These are phyloP conservation scores for Ogataea nonfermentans DNA, from an alignment of 805 yeast species.

Conservation along the genomic window DNA sequence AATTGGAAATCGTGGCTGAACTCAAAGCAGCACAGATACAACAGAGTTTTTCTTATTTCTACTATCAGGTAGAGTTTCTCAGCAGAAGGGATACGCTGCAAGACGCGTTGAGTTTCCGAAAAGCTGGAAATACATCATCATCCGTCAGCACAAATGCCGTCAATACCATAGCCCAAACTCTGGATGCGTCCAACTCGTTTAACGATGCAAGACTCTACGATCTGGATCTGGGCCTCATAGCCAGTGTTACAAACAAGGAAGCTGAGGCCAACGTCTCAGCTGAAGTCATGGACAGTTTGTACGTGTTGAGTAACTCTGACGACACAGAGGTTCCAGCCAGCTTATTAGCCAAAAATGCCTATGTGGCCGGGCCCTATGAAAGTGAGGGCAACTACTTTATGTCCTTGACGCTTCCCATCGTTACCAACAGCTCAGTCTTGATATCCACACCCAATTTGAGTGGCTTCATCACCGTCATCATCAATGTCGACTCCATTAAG, in stretches of 20 bases:
- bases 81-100: constrained; percentile 61
- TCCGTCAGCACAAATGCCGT: constrained; percentile 46
- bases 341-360: constrained; percentile 43
- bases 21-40: constrained; percentile 75
- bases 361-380: constrained; percentile 63
- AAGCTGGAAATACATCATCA: constrained; percentile 68
- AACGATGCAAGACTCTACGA: constrained; percentile 69
- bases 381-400: constrained; percentile 50
- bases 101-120: constrained; percentile 55
- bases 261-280: constrained; percentile 30
- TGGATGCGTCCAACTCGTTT: constrained; percentile 61
- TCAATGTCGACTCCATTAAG: constrained; percentile 44
- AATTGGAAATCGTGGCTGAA: constrained; percentile 75
- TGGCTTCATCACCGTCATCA: constrained; percentile 67
- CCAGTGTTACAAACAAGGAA: constrained; percentile 38
- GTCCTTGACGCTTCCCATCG: constrained; percentile 78
- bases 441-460: constrained; percentile 55
- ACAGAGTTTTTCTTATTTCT: constrained; percentile 61
- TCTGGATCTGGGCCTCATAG: constrained; percentile 48
- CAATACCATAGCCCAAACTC: constrained; percentile 54
- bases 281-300: constrained; percentile 42
- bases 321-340: constrained; percentile 40
- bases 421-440: constrained; percentile 67
- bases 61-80: constrained; percentile 68
- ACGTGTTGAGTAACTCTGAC: constrained; percentile 26